Evolutionary conservation across 257 asterid species (phyloP), one percentile per base, ranked within the genome.

Genomic region (Capsicum chinense): DNA sequence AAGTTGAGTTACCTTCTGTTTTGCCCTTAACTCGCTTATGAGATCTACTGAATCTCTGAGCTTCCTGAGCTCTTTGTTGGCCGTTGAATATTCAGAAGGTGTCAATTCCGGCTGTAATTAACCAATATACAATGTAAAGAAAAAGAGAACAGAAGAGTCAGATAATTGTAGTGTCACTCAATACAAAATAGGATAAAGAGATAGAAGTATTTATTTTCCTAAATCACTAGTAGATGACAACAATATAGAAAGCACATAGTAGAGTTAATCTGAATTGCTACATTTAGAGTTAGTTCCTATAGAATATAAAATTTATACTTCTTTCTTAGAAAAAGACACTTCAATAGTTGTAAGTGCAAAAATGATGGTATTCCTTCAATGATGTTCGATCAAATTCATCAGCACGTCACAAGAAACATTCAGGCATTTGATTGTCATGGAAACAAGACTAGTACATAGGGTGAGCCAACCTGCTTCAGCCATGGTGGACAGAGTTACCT

Each of bases 21-120:
- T 92, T 84, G 91, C 90, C 86, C 98, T 90, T 90, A 93, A 85
- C 83, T 93, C 88, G 80, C 88, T 85, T 81, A 93, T 92, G 47
- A 92, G 88, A 73, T 92, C 90, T 17, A 91, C 85, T 16, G 93
- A 89, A 86, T 87, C 88, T 47, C 92, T 95, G 85, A 94, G 94
- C 88, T 88, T 94, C 90, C 91, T 92, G 37, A 96, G 91, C 93
- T 96, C 98, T 85, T 94, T 96, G 83, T 94, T 94, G 66, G 97
- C 98, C 69, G 71, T 86, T 48, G 98, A 90, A 86, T 93, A 93
- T 56, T 93, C 95, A 56, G 90, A 92, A 9, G 97, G 97, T 79
- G 89, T 90, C 60, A 88, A 91, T 57, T 93, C 98, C 21, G 98
- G 90, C 98, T 96, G 92, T 84, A 90, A 91, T 93, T 83, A 90